Base-by-base conservation (phyloP, 2,329 filamentous ascomycete genomes). In the Phaeosphaeria sp. region DNA sequence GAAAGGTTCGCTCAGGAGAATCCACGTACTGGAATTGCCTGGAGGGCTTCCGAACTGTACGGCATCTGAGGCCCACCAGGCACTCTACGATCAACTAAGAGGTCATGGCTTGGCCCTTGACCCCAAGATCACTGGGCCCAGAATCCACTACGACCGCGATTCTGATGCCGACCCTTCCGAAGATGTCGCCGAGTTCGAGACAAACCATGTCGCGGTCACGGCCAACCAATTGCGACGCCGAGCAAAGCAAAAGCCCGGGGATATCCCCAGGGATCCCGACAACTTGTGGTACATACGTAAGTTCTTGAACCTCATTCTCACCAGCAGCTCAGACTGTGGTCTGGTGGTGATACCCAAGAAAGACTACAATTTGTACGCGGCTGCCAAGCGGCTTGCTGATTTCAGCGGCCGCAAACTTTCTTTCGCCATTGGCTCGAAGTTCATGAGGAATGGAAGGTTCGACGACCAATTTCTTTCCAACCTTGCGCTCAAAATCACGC, bases 401-500 rank as follows among this genome's bases (percentile, higher is more conserved):
- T 42, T 55, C 52, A 5, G 21, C 13, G 33, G 39, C 39, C 39
- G 39, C 39, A 17, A 15, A 6, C 5, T 42, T 6, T 15, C 17
- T 6, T 42, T 42, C 18, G 39, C 39, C 18, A 6, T 17, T 17
- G 39, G 39, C 39, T 20, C 39, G 6, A 42, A 42, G 18, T 42
- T 42, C 39, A 17, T 6, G 18, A 42, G 15, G 18, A 20, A 15
- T 5, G 39, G 39, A 17, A 15, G 17, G 18, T 42, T 17, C 17
- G 18, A 27, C 17, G 9, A 30, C 18, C 36, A 43, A 13, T 43
- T 27, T 30, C 17, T 52, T 10, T 47, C 48, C 4, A 48, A 53
- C 18, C 17, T 47, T 10, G 41, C 54, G 9, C 22, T 70, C 59
- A 73, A 75, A 42, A 48, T 57, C 1, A 73, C 72, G 25, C 22